These are phyloP conservation scores for Helianthus tuberosus DNA, from an alignment of 129 eudicot species.

Conservation along the genomic window DNA sequence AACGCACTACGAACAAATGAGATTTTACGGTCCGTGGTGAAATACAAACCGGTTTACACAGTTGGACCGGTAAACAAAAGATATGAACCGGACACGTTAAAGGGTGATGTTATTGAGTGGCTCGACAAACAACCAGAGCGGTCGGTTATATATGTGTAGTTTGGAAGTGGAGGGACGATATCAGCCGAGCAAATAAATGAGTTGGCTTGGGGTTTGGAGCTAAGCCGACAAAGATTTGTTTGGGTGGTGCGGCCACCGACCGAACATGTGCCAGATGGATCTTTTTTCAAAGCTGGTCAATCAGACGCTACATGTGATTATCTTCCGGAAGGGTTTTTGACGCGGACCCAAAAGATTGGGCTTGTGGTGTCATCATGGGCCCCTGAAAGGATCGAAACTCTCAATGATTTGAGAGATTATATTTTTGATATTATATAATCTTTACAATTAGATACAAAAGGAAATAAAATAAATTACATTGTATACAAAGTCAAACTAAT, in stretches of 20 bases:
- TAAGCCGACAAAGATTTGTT: constrained; percentile 48
- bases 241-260: constrained; percentile 54
- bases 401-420: too few relatives aligned
- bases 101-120: constrained; percentile 48
- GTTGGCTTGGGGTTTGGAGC: constrained; percentile 53
- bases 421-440: too few relatives aligned
- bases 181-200: constrained; percentile 39
- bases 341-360: constrained; percentile 40
- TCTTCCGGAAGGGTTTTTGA: constrained; percentile 49
- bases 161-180: constrained; percentile 59
- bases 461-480: too few relatives aligned
- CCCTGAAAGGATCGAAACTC: too few relatives aligned
- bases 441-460: too few relatives aligned
- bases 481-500: too few relatives aligned
- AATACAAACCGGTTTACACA: constrained; percentile 53
- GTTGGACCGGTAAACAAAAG: constrained; percentile 59
- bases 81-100: constrained; percentile 17
- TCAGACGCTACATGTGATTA: constrained; percentile 19
- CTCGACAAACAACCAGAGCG: constrained; percentile 53
- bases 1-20: constrained; percentile 39
- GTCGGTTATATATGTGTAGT: constrained; percentile 58
- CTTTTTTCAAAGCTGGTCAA: constrained; percentile 13
- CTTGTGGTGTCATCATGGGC: constrained; percentile 50
- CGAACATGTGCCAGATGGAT: background rate
- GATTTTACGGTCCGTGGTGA: constrained; percentile 28